Percentiles rank a stretch among this genome's conserved stretches.
Conservation (phyloP, 805 yeast species). For the Wickerhamomyces canadensis region DNA sequence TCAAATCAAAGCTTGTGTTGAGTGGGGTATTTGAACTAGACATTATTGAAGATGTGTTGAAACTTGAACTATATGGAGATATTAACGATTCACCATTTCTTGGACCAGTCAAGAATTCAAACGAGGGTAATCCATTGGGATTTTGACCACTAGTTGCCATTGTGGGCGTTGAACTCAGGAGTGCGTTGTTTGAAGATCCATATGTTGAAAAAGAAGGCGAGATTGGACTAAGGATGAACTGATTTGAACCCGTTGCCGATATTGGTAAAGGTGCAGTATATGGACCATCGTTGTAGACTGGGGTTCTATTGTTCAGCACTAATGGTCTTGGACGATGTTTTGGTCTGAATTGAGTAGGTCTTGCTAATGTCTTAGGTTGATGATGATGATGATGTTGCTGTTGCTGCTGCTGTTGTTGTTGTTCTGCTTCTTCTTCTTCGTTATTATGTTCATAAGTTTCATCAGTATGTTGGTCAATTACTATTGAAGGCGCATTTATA, state of each 20-base stretch:
- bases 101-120: conserved; percentile 11
- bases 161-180: no score
- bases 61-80: conserved; percentile 17
- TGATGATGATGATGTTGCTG: conserved; percentile 2
- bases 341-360: conserved; percentile 21
- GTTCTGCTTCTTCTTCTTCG: background rate
- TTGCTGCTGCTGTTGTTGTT: conserved; percentile 6
- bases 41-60: conserved; percentile 5
- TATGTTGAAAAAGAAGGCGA: conserved; percentile 5
- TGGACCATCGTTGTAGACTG: conserved; percentile 17
- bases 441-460: no score
- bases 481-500: no score
- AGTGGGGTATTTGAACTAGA: conserved; percentile 14
- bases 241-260: conserved; percentile 15
- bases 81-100: conserved; percentile 8
- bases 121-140: conserved; percentile 11
- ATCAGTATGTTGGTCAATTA: no score
- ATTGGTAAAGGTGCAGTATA: conserved; percentile 18
- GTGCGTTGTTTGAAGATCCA: no score
- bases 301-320: conserved; percentile 9
- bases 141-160: background rate
- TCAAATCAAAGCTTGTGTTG: conserved; percentile 6
- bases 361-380: conserved; percentile 12
- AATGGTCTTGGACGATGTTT: conserved; percentile 25
- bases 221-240: conserved; percentile 14